Conservation (phyloP, 352 stramenopile species). For the Blastocystis sp. region DNA sequence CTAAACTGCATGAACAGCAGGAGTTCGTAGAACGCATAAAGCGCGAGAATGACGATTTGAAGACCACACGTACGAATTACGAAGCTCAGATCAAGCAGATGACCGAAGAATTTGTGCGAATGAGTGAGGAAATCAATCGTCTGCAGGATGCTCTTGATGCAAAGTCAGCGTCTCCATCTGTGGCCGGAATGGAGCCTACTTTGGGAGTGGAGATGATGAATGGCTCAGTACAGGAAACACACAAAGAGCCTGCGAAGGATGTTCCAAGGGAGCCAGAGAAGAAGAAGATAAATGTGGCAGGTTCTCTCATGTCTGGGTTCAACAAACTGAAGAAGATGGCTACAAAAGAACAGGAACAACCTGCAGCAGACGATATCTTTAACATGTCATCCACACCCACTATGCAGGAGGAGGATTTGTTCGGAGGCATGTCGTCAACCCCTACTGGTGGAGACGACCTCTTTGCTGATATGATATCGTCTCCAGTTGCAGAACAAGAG, state of each 20-base stretch:
- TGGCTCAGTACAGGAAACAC: not conserved
- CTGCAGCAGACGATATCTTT: not conserved
- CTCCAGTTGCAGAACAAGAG: not conserved
- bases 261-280: not conserved
- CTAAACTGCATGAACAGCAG: not conserved
- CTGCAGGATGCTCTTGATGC: not conserved
- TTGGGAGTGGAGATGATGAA: not conserved
- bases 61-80: constrained; percentile 17
- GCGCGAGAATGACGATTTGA: constrained; percentile 39
- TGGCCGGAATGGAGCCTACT: not conserved
- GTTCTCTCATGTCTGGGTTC: constrained; percentile 34
- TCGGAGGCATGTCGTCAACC: not conserved
- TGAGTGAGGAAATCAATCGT: constrained; percentile 23
- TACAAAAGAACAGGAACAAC: not conserved
- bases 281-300: constrained; percentile 24
- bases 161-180: not conserved
- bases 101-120: constrained; percentile 40
- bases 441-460: not conserved
- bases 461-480: not conserved
- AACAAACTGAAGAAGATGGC: constrained; percentile 48
- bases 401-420: not conserved
- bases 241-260: not conserved
- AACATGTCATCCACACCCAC: not conserved
- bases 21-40: not conserved
- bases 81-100: constrained; percentile 38